phyloP scores from a whole-genome alignment of 805 yeast species.

The Kazachstania martiniae region DNA sequence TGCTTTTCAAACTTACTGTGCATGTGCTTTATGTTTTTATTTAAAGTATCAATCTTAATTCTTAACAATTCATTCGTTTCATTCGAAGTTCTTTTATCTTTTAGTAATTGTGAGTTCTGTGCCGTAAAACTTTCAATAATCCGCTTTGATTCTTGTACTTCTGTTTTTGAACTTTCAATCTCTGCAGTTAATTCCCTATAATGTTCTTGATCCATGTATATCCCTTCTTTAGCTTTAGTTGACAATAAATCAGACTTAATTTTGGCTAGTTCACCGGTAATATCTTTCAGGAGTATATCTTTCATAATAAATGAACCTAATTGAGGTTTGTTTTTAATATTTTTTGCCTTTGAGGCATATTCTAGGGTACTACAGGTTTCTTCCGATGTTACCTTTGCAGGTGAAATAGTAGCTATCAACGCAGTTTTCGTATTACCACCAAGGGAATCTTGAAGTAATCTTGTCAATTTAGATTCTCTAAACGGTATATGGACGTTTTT shows the following conservation, averaged over 20 bases:
- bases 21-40: conserved; percentile 16
- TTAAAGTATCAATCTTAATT: conserved; percentile 16
- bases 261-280: conserved; percentile 37
- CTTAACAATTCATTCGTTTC: conserved; percentile 21
- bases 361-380: conserved; percentile 81
- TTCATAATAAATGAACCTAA: conserved; percentile 49
- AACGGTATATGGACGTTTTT: conserved; percentile 69
- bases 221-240: conserved; percentile 52
- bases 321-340: conserved; percentile 65
- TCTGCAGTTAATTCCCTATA: conserved; percentile 42
- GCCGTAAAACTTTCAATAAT: conserved; percentile 30
- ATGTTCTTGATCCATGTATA: conserved; percentile 49
- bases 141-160: conserved; percentile 37
- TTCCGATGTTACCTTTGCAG: conserved; percentile 64
- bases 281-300: conserved; percentile 36
- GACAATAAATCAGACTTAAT: conserved; percentile 50
- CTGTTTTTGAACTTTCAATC: conserved; percentile 39
- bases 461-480: conserved; percentile 68
- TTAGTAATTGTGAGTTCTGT: conserved; percentile 26
- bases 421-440: conserved; percentile 88
- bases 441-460: conserved; percentile 65
- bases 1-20: conserved; percentile 19
- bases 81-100: conserved; percentile 21
- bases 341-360: conserved; percentile 80
- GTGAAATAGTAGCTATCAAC: conserved; percentile 78